Conservation (phyloP, 306 rosid species). For the Malus fusca region DNA sequence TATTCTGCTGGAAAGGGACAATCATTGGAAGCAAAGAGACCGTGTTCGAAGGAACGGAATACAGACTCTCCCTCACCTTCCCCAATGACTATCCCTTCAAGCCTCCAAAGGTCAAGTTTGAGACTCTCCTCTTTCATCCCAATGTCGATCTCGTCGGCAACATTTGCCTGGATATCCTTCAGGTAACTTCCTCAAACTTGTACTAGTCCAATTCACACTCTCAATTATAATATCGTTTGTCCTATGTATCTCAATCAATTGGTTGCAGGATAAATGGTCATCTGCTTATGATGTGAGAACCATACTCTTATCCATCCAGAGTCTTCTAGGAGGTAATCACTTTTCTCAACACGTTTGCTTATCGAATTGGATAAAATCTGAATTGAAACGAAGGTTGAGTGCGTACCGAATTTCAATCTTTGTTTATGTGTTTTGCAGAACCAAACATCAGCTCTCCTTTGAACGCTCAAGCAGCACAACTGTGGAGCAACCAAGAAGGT, state of each 20-base stretch:
- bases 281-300: slow-evolving; percentile 86
- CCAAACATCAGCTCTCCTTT: slow-evolving; percentile 90
- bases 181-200: slow-evolving; percentile 38
- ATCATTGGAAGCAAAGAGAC: slow-evolving; percentile 89
- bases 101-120: slow-evolving; percentile 91
- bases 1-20: slow-evolving; percentile 94
- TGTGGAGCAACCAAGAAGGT: slow-evolving; percentile 97
- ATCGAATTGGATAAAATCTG: neutral
- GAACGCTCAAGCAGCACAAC: slow-evolving; percentile 86
- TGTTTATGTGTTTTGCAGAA: slow-evolving; percentile 30
- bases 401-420: neutral
- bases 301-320: slow-evolving; percentile 65
- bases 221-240: neutral
- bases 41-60: slow-evolving; percentile 83
- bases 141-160: slow-evolving; percentile 79
- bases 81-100: slow-evolving; percentile 92
- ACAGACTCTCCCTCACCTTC: slow-evolving; percentile 67
- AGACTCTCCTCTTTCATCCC: slow-evolving; percentile 80
- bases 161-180: slow-evolving; percentile 97
- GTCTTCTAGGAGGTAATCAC: slow-evolving; percentile 77
- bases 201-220: neutral
- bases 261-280: slow-evolving; percentile 70
- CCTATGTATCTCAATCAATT: neutral
- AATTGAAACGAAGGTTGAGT: neutral
- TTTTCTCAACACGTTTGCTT: neutral